These are phyloP conservation scores for Kokia cookei DNA, from an alignment of 441 rosid species.

Conservation along the genomic window DNA sequence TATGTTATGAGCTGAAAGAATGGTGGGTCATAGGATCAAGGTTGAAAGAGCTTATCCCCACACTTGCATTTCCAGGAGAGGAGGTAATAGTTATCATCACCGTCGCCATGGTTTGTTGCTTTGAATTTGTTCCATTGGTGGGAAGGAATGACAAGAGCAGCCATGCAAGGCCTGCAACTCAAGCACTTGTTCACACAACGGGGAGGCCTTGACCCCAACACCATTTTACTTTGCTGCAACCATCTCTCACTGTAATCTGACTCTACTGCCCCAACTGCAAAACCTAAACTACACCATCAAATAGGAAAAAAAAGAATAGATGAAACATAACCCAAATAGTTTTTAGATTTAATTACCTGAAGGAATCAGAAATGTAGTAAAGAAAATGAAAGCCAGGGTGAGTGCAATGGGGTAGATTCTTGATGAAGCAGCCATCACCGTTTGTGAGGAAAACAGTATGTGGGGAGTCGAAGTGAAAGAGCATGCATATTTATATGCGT, in stretches of 20 bases:
- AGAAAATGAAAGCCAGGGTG: conserved; percentile 20
- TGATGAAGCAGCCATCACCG: conserved; percentile 26
- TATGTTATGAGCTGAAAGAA: neutral
- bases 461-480: too few species aligned
- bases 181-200: conserved; percentile 60
- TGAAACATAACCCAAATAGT: neutral
- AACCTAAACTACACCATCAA: neutral
- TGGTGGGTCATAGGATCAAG: conserved; percentile 11
- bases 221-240: conserved; percentile 22
- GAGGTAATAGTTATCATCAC: conserved; percentile 49
- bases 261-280: neutral
- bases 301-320: neutral
- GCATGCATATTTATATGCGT: neutral
- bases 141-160: conserved; percentile 41
- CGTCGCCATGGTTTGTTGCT: conserved; percentile 8
- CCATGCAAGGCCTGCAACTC: conserved; percentile 67
- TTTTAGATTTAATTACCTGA: conserved; percentile 18
- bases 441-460: neutral
- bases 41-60: conserved; percentile 51
- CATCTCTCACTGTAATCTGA: conserved; percentile 1
- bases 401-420: conserved; percentile 13
- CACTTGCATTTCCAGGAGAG: conserved; percentile 80
- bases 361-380: conserved; percentile 10
- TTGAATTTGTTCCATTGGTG: conserved; percentile 10
- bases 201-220: conserved; percentile 79